Evolutionary conservation across 768 basidiomycete genomes (phyloP).

Genomic region (Leccinum incarnatum): DNA sequence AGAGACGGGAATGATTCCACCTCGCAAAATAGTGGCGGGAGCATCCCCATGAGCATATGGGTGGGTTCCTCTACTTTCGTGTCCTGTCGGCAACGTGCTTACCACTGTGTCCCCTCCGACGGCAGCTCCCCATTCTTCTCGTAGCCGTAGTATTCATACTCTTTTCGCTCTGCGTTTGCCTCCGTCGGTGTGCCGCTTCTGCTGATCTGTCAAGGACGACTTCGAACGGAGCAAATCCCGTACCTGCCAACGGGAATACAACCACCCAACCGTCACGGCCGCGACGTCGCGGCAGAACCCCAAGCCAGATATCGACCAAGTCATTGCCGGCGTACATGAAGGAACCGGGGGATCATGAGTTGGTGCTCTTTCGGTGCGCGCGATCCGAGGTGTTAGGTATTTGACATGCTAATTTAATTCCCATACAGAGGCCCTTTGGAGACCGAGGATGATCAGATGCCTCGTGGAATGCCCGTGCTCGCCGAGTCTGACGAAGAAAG

Average conservation of each 20-base stretch:
- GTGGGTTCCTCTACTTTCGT: constrained; percentile 3
- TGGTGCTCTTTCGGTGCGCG: constrained; percentile 59
- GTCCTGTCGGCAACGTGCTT: background rate
- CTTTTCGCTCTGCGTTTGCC: constrained; percentile 21
- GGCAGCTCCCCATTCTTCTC: constrained; percentile 30
- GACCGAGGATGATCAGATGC: constrained; percentile 19
- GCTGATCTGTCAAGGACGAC: background rate
- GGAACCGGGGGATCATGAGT: constrained; percentile 79
- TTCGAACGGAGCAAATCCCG: background rate
- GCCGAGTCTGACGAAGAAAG: constrained; percentile 26
- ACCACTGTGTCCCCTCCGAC: background rate
- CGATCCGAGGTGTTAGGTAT: background rate
- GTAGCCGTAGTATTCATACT: constrained; percentile 21
- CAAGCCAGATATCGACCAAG: constrained; percentile 77
- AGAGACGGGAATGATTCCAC: background rate
- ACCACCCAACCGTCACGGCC: background rate
- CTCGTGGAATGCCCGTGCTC: constrained; percentile 15
- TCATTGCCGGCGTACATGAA: constrained; percentile 80
- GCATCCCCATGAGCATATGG: constrained; percentile 23
- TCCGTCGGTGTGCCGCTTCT: constrained; percentile 18
- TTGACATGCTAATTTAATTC: background rate
- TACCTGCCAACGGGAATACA: constrained; percentile 12
- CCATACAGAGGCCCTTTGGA: constrained; percentile 26
- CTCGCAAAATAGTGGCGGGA: background rate
- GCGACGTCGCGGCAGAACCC: constrained; percentile 50